Evolutionary conservation across 805 yeast genomes (phyloP).

Genomic region (Wickerhamiella australiensis): DNA sequence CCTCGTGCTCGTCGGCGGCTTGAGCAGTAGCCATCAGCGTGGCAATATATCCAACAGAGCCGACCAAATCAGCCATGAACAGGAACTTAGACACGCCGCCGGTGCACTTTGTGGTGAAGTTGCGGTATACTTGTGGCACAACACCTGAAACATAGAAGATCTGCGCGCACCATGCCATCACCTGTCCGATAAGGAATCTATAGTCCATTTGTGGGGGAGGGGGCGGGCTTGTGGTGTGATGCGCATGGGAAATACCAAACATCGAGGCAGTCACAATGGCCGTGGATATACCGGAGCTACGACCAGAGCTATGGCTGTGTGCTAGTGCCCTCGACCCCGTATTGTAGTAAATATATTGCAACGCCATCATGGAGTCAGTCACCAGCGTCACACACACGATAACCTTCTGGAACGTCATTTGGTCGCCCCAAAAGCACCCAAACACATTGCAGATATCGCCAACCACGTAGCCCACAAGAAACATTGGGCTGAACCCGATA

Average conservation of each 20-base stretch:
- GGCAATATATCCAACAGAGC: constrained; percentile 22
- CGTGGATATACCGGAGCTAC: constrained; percentile 2
- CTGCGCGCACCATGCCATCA: constrained; percentile 22
- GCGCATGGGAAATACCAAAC: constrained; percentile 11
- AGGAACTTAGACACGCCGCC: constrained; percentile 29
- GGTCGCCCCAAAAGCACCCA: constrained; percentile 26
- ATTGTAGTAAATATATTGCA: constrained; percentile 21
- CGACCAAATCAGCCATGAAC: constrained; percentile 25
- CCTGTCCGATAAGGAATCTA: constrained; percentile 19
- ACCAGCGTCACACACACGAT: constrained; percentile 21
- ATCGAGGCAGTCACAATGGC: constrained; percentile 5
- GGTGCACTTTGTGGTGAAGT: constrained; percentile 32
- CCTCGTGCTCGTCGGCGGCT: constrained; percentile 14
- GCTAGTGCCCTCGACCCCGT: background rate
- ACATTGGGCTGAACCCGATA: constrained; percentile 25
- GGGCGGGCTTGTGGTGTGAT: background rate
- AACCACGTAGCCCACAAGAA: constrained; percentile 24
- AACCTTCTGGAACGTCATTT: constrained; percentile 25
- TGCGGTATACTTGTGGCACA: constrained; percentile 34
- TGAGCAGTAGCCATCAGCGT: constrained; percentile 24
- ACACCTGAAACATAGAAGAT: constrained; percentile 24
- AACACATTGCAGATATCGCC: constrained; percentile 27
- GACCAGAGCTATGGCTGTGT: background rate
- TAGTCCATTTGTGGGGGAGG: constrained; percentile 14
- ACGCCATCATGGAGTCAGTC: constrained; percentile 21